Percentiles rank a stretch among this genome's conserved stretches.
These are phyloP conservation scores for Biancaea sappan DNA, from an alignment of 306 rosid species.

Conservation along the genomic window DNA sequence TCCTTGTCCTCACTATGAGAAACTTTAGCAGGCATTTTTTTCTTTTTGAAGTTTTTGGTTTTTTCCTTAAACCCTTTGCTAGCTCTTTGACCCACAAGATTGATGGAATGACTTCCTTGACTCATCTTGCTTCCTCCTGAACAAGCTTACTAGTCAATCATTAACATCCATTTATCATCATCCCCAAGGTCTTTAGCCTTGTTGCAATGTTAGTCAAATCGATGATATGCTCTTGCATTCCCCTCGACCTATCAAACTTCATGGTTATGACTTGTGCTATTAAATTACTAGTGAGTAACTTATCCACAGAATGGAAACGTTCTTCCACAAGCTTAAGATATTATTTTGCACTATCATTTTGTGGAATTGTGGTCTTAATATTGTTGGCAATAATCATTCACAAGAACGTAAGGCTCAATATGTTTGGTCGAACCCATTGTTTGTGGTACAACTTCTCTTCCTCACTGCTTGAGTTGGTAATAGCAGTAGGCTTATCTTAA, in stretches of 20 bases:
- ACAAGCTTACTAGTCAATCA: not conserved
- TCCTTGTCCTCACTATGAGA: not conserved
- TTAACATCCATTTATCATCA: not conserved
- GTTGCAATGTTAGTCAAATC: not conserved
- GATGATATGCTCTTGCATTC: not conserved
- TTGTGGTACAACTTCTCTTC: too few species aligned
- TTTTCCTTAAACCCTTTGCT: too few species aligned
- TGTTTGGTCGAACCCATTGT: not conserved
- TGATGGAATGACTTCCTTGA: not conserved
- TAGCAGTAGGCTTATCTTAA: too few species aligned
- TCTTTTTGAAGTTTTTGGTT: too few species aligned
- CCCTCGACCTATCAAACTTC: not conserved
- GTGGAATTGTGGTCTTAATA: not conserved
- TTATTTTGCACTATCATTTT: not conserved
- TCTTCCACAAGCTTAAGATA: not conserved
- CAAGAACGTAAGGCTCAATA: constrained; percentile 19
- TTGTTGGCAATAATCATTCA: not conserved
- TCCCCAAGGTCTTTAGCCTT: not conserved
- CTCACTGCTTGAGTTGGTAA: too few species aligned
- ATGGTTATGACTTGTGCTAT: not conserved
- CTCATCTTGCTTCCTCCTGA: too few species aligned
- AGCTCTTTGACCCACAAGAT: not conserved
- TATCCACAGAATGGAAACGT: not conserved
- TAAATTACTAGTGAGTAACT: not conserved
- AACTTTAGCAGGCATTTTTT: too few species aligned